These are phyloP conservation scores for Zygotorulaspora mrakii DNA, from an alignment of 1,139 yeast genomes.

Conservation along the genomic window DNA sequence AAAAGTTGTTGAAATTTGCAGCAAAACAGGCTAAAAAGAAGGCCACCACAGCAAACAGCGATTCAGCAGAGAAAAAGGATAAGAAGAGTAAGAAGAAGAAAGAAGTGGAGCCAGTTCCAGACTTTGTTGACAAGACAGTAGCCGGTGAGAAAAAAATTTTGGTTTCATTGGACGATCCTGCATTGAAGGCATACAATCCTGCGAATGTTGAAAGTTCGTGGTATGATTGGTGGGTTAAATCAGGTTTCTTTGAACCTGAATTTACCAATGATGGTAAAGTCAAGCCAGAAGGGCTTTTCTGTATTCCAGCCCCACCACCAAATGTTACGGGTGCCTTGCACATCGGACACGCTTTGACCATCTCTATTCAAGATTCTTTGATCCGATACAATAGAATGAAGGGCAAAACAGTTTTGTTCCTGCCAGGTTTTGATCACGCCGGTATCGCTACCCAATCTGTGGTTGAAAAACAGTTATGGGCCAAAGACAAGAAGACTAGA, in stretches of 20 bases:
- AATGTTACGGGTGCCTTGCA: conserved; percentile 98
- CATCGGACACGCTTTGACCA: conserved; percentile 97
- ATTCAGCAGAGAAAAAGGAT: conserved; percentile 40
- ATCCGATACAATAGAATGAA: conserved; percentile 95
- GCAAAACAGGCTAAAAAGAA: conserved; percentile 88
- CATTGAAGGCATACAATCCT: conserved; percentile 92
- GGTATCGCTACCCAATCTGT: conserved; percentile 99
- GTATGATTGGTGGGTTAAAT: conserved; percentile 96
- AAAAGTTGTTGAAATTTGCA: conserved; percentile 87
- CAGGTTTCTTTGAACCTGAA: conserved; percentile 87
- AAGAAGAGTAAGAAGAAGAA: conserved; percentile 72
- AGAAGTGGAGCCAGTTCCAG: conserved; percentile 69
- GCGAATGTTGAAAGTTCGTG: conserved; percentile 92
- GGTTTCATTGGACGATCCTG: conserved; percentile 82
- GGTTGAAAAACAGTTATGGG: conserved; percentile 95
- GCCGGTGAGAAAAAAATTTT: conserved; percentile 90
- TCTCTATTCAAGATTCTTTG: conserved; percentile 89
- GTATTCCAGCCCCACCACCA: conserved; percentile 98
- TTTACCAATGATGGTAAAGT: conserved; percentile 67
- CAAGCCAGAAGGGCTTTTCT: conserved; percentile 79
- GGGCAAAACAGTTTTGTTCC: conserved; percentile 87
- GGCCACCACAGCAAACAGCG: conserved; percentile 40
- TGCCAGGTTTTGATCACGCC: conserved; percentile 98
- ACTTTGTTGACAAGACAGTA: conserved; percentile 73
- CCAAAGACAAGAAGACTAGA: conserved; percentile 81